Percentiles rank a stretch among this genome's conserved stretches.
Evolutionary conservation across 108 stramenopile species (phyloP).

Genomic region (Cyclotella atomus): DNA sequence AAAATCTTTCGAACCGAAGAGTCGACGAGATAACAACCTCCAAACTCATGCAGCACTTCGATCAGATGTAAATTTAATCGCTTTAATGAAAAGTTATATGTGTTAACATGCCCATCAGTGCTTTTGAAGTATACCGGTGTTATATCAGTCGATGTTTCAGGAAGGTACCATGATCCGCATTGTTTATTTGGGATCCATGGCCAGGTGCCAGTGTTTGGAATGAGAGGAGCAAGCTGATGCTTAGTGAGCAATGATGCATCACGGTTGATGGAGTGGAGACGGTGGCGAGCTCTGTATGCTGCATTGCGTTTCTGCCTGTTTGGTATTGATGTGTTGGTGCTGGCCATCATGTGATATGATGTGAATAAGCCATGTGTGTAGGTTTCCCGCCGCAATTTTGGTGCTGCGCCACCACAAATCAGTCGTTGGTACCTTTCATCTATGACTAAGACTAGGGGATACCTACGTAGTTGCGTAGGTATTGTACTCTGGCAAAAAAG

Average conservation of each 20-base stretch:
- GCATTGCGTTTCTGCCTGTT: not conserved
- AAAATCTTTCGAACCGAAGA: conserved; percentile 63
- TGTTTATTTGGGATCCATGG: conserved; percentile 62
- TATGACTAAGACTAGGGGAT: too few relatives aligned
- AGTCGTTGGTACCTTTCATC: too few relatives aligned
- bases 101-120: conserved; percentile 74
- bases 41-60: conserved; percentile 27
- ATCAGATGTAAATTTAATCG: conserved; percentile 69
- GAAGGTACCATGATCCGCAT: conserved; percentile 78
- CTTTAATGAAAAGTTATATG: conserved; percentile 62
- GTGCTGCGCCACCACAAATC: too few relatives aligned
- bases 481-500: too few relatives aligned
- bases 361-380: too few relatives aligned
- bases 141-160: conserved; percentile 5
- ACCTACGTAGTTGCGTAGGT: too few relatives aligned
- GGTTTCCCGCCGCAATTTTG: too few relatives aligned
- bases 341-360: not conserved
- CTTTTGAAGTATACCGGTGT: conserved; percentile 68
- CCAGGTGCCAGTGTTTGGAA: conserved; percentile 11
- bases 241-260: not conserved
- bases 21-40: conserved; percentile 65
- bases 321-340: not conserved
- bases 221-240: not conserved
- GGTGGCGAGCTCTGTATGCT: conserved; percentile 8
- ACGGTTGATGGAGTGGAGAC: conserved; percentile 1